Evolutionary conservation across 116 monocot species (phyloP), one percentile per base, ranked within the genome.

Genomic region (Thalassia testudinum): DNA sequence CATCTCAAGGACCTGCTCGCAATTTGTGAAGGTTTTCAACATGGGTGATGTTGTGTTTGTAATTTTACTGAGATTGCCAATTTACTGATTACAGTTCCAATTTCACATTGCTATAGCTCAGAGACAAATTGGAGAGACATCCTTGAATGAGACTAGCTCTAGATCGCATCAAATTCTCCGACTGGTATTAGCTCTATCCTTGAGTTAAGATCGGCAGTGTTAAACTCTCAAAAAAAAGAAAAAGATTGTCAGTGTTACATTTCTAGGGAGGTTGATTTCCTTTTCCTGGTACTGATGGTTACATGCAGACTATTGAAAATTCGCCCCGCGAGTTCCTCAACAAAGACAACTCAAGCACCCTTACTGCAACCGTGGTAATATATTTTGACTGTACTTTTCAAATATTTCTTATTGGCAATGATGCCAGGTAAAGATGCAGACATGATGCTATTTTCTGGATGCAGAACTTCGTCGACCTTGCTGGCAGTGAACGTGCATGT

Each of bases 151-250:
- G 75, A 66, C 73, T 52, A 99, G 99, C 73, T 99, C 99, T 48
- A 73, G 99, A 80, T 99, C 99, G 27, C 99, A 99, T 70, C 99
- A 99, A 71, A 99, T 99, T 61, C 77, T 99, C 60, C 75, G 85
- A 83, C 61, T 99, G 90, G 99, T 99, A 60, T 50, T 14, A 19
- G 23, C 47, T 55, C 28, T 17, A 22, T n/a, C 20, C 19, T 34
- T 5, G 15, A 2, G 15, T 45, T n/a, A n/a, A 45, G 2, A 45
- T 20, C 2, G 15, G 4, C 2, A 13, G 4, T 50, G 20, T 22
- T 23, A 21, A 5, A 50, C 30, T n/a, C n/a, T n/a, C n/a, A n/a
- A n/a, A n/a, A n/a, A n/a, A n/a, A n/a, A 34, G 30, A 34, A 34
- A 34, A 5, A 34, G 30, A n/a, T n/a, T n/a, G n/a, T n/a, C n/a